These are phyloP conservation scores for Dryas alaskensis DNA, from an alignment of 306 rosid species.

Conservation along the genomic window DNA sequence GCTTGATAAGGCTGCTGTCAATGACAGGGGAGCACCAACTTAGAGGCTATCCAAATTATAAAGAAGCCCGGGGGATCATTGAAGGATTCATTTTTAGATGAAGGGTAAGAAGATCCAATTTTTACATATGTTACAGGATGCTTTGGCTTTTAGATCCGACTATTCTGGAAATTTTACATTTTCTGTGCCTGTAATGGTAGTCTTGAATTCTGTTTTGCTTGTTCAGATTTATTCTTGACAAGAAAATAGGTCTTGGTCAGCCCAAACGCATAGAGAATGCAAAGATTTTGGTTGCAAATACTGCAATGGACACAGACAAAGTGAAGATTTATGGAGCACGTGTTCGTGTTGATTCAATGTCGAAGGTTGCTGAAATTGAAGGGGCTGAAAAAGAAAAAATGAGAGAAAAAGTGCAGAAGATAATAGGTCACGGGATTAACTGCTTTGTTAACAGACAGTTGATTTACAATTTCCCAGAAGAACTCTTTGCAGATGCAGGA, in stretches of 20 bases:
- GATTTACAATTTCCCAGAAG: conserved; percentile 95
- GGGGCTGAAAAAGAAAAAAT: conserved; percentile 92
- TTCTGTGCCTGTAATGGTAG: not conserved
- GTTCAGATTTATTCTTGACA: conserved; percentile 91
- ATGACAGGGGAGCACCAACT: conserved; percentile 96
- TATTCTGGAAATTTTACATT: not conserved
- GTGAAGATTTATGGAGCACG: conserved; percentile 96
- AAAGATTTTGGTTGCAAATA: conserved; percentile 88
- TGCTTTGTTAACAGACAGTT: conserved; percentile 91
- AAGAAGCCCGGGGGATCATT: conserved; percentile 97
- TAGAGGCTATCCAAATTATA: conserved; percentile 87
- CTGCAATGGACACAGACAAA: conserved; percentile 98
- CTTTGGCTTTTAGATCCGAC: not conserved
- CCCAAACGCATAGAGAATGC: conserved; percentile 95
- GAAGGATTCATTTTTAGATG: conserved; percentile 84
- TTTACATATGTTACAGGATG: too few relatives aligned
- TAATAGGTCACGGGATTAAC: conserved; percentile 86
- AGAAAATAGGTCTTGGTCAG: conserved; percentile 98
- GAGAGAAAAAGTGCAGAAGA: conserved; percentile 95
- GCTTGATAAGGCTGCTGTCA: conserved; percentile 6
- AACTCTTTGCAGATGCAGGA: conserved; percentile 96
- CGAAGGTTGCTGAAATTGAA: conserved; percentile 92
- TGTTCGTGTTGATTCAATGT: conserved; percentile 93
- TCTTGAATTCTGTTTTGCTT: conserved; percentile 22
- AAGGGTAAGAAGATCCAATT: conserved; percentile 54